Base-by-base conservation (phyloP, 2,329 filamentous ascomycete genomes). In the Alternaria consortialis region DNA sequence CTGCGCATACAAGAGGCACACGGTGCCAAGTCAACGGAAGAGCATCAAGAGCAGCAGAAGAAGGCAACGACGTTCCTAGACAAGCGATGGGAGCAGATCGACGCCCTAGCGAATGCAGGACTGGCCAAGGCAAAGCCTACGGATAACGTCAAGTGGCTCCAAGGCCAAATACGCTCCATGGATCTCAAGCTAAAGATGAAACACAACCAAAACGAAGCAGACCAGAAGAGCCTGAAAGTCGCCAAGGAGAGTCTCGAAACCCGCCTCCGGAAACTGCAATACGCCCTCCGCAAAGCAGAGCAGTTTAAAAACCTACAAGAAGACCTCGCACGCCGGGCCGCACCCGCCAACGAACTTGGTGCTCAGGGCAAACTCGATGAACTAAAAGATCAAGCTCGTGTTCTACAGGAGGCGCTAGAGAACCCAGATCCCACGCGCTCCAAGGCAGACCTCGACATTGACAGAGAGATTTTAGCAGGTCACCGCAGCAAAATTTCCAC, bases 1-100 rank as follows among this genome's bases (percentile, higher is more conserved):
- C 72, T 89, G 53, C 60, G 44, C 8, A 80, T 84, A 62, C 84
- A 87, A 68, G 78, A 83, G 42, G 68, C 78, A 46, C 74, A 72
- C 39, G 77, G 74, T 12, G 60, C 31, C 2, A 53, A 60, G 32
- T 74, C 74, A 56, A 29, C 61, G 54, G 43, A 60, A 59, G 62
- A 62, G 31, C 39, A 63, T 11, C 54, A 70, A 53, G 62, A 67
- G 42, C 63, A 66, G 27, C 53, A 73, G 37, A 44, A 64, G 36
- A 62, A 64, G 31, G 65, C 63, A 1, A 53, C 56, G 2, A 56
- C 63, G 3, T 64, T 55, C 32, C 50, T 74, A 60, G 59, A 69
- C 51, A 68, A 67, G 58, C 68, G 67, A 39, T 76, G 73, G 75
- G 37, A 63, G 15, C 56, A 68, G 34, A 69, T 77, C 27, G 63